Percentiles rank a stretch among this genome's conserved stretches.
Conservation (phyloP, 257 asterid species). For the Solanum paucissectum region DNA sequence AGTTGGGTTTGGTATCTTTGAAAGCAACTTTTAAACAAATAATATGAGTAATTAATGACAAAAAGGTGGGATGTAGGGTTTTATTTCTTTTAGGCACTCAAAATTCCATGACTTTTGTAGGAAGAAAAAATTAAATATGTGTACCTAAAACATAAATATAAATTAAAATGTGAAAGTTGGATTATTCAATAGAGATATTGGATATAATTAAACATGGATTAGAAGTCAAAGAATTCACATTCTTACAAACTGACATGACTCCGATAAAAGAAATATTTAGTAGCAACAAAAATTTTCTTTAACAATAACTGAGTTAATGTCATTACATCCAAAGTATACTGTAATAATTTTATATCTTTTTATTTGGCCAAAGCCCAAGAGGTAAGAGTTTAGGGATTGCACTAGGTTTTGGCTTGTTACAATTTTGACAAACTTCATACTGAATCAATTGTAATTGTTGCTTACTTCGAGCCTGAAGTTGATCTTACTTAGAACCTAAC, state of each 20-base stretch:
- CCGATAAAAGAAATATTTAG: not conserved
- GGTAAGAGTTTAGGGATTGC: no score
- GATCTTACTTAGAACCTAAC: no score
- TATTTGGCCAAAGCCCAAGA: no score
- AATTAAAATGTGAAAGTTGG: not conserved
- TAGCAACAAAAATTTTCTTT: no score
- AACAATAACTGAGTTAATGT: no score
- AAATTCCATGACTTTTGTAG: not conserved
- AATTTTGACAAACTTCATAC: no score
- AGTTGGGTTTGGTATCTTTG: not conserved
- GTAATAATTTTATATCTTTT: no score
- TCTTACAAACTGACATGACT: not conserved
- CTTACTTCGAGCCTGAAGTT: not conserved
- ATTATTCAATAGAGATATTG: not conserved
- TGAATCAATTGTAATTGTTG: not conserved
- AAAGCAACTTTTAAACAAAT: not conserved
- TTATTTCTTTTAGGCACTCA: not conserved
- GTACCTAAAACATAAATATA: not conserved
- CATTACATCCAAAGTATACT: no score
- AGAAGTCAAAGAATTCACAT: not conserved
- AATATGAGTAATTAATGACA: not conserved
- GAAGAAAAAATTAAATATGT: not conserved
- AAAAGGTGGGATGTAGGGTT: not conserved
- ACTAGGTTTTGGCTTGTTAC: no score
- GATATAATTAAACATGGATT: not conserved